Base-by-base conservation (phyloP, 352 stramenopile genomes). In the Phytophthora sp. region DNA sequence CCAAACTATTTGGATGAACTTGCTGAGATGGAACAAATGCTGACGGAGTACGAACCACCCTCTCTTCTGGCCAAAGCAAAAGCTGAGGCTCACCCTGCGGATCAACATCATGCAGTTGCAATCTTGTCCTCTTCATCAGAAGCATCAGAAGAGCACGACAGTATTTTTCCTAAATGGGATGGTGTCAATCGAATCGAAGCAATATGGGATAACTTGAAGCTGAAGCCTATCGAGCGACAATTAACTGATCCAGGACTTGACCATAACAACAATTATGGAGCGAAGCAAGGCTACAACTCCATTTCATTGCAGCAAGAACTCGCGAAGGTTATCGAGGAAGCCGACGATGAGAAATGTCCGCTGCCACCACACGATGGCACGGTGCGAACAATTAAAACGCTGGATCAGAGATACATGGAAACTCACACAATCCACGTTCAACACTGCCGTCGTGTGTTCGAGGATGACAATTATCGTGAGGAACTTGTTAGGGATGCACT, bases 131-230 rank as follows among this genome's bases (percentile, higher is more conserved):
- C 37, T 28, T 15, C 28, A 24, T 32, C 23, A 8, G 37, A 37
- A 13, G 10, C 21, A 30, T 31, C 37, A 50, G 18, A n/a, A n/a
- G 18, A 26, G 17, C 7, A 24, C 2, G 27, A 58, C 2, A 50
- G 60, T 9, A 54, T 57, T 32, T 75, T 63, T 21, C 48, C 44
- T 13, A 51, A 35, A 35, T 62, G 34, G 50, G 54, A 58, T 41
- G 62, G 31, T 4, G 39, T 58, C 1, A 45, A 61, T 34, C 75
- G 76, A 31, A 69, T 91, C 10, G 82, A 91, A 37, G 72, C 72
- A 35, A 91, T 91, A 77, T 91, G 82, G 82, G 63, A 85, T 21
- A 76, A 67, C 27, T 41, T 88, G 27, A 46, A 45, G 5, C 52
- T 84, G 5, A 83, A 76, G 27, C 69, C 79, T 2, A 53, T 75